Percentiles rank a stretch among this genome's conserved stretches.
Conservation (phyloP, 106 monocot species). For the Alisma plantagoaquatica region DNA sequence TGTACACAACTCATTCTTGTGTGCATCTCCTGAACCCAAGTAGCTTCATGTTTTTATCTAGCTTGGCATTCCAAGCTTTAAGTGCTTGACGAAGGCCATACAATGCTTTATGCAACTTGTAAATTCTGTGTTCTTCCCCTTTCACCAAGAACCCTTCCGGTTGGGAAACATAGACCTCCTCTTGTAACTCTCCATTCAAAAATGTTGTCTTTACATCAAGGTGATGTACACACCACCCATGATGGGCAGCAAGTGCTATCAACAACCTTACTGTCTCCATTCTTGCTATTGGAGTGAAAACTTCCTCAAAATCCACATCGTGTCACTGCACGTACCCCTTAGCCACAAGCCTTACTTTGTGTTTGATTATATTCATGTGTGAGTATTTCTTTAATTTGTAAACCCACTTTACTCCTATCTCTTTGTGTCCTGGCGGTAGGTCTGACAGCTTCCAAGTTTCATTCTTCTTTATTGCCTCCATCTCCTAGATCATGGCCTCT, state of each 20-base stretch:
- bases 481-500: background rate
- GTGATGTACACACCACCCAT: too few relatives aligned
- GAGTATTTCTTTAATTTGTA: conserved; percentile 1
- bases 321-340: background rate
- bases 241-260: conserved; percentile 4
- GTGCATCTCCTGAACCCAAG: conserved; percentile 1
- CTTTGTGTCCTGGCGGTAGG: background rate
- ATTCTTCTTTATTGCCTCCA: background rate
- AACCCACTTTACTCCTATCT: background rate
- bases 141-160: background rate
- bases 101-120: conserved; percentile 5
- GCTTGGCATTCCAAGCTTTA: conserved; percentile 2
- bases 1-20: conserved; percentile 3
- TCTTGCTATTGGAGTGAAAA: background rate
- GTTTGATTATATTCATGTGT: background rate
- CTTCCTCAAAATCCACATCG: conserved; percentile 6
- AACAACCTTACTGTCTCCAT: conserved; percentile 8
- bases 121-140: conserved; percentile 2
- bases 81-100: conserved; percentile 11
- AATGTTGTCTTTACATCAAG: conserved; percentile 9
- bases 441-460: background rate
- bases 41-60: background rate
- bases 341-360: background rate
- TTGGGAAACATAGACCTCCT: conserved; percentile 8
- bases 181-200: conserved; percentile 1